These are phyloP conservation scores for Candida insectalens DNA, from an alignment of 805 yeast species.

Conservation along the genomic window DNA sequence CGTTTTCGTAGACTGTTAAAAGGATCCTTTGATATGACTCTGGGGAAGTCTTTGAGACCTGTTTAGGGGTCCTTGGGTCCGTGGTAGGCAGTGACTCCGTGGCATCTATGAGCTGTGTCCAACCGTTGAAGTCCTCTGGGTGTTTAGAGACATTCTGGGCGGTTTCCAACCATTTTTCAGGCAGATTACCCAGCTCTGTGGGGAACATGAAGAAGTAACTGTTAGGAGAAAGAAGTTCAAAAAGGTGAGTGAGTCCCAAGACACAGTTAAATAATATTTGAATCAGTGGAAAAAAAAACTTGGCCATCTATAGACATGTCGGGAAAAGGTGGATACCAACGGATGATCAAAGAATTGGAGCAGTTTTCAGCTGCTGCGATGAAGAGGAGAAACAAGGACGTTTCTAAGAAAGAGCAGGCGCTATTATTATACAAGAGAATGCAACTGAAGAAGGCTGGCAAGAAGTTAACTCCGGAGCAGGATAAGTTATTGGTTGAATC, in stretches of 20 bases:
- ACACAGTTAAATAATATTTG: no score
- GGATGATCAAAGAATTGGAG: constrained; percentile 31
- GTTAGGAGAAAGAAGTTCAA: no score
- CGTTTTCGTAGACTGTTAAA: constrained; percentile 29
- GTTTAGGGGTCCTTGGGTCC: background rate
- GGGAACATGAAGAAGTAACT: no score
- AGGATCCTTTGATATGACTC: constrained; percentile 16
- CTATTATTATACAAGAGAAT: constrained; percentile 38
- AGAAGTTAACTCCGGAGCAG: constrained; percentile 21
- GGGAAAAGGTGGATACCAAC: constrained; percentile 15
- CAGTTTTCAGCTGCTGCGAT: constrained; percentile 27
- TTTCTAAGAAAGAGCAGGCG: constrained; percentile 35
- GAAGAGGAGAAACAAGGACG: constrained; percentile 29
- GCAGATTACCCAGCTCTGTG: constrained; percentile 11
- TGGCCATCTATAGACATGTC: constrained; percentile 14
- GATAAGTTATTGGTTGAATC: constrained; percentile 27
- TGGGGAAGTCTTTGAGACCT: constrained; percentile 1
- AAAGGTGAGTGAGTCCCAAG: no score
- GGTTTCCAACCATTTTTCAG: constrained; percentile 22
- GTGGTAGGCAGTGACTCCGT: constrained; percentile 21
- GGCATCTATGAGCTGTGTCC: constrained; percentile 28
- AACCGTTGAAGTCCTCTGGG: constrained; percentile 25
- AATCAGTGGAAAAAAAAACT: no score
- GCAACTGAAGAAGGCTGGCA: constrained; percentile 31
- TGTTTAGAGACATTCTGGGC: constrained; percentile 24